Percentiles rank a stretch among this genome's conserved stretches.
phyloP scores from a whole-genome alignment of 2,329 filamentous ascomycete genomes.

The Fusarium longipes region DNA sequence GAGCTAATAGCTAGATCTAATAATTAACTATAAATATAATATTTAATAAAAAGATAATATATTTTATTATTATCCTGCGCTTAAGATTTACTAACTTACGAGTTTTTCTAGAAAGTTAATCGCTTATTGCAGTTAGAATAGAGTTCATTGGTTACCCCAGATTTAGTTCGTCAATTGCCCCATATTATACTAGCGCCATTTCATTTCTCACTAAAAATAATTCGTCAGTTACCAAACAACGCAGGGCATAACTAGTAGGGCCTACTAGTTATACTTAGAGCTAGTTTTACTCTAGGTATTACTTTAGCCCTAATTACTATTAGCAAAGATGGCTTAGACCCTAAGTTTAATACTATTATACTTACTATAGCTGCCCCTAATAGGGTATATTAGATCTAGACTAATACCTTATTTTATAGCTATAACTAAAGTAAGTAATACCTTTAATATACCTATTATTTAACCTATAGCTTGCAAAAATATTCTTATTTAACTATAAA shows the following conservation, averaged over 20 bases:
- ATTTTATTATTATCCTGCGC: background rate
- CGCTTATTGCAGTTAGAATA: background rate
- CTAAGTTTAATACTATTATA: no score
- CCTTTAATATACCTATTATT: no score
- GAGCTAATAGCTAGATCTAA: background rate
- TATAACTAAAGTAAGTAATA: no score
- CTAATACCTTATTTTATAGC: no score
- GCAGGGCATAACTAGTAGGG: background rate
- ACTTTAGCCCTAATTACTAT: no score
- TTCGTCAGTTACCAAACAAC: slow-evolving; percentile 5
- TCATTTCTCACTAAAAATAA: slow-evolving; percentile 5
- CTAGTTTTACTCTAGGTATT: no score
- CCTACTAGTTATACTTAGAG: no score
- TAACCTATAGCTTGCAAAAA: no score
- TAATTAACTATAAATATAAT: background rate
- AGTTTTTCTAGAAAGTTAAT: background rate
- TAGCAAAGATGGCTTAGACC: no score
- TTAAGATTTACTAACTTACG: background rate
- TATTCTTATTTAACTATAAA: no score
- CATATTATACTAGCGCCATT: background rate
- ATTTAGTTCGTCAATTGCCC: slow-evolving; percentile 6
- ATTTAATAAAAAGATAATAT: background rate
- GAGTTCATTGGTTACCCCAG: background rate
- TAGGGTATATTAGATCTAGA: no score
- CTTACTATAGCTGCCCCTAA: no score